phyloP scores from a whole-genome alignment of 805 yeast genomes.

The Lipomyces anomalus region DNA sequence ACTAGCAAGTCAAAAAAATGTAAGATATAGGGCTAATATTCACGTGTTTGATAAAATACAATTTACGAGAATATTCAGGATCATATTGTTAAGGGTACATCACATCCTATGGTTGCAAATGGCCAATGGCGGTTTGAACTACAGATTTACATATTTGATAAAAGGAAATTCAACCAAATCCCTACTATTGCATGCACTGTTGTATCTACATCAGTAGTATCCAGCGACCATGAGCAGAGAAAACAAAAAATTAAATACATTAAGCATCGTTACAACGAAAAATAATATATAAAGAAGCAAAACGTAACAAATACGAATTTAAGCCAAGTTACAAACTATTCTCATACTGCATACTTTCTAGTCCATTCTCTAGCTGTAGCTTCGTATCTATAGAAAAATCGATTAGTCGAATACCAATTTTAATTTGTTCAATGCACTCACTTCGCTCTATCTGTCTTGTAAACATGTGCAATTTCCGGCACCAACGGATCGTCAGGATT shows the following conservation, averaged over 20 bases:
- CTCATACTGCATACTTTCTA: conserved; percentile 86
- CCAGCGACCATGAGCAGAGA: conserved; percentile 22
- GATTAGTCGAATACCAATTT: too few relatives aligned
- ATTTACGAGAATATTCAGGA: too few relatives aligned
- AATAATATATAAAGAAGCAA: conserved; percentile 1
- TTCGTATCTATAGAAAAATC: too few relatives aligned
- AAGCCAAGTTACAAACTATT: background rate
- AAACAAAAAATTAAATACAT: conserved; percentile 8
- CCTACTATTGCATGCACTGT: background rate
- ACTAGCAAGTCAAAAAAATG: too few relatives aligned
- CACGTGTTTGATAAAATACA: too few relatives aligned
- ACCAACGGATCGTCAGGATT: conserved; percentile 99
- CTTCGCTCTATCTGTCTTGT: conserved; percentile 87
- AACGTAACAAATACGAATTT: conserved; percentile 2
- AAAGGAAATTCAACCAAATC: background rate
- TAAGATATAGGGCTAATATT: too few relatives aligned
- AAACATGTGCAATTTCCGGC: conserved; percentile 95
- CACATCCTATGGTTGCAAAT: too few relatives aligned
- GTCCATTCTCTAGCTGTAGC: conserved; percentile 99
- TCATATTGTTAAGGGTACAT: too few relatives aligned
- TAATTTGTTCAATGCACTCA: too few relatives aligned
- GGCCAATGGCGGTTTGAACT: too few relatives aligned
- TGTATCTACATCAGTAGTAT: conserved; percentile 5
- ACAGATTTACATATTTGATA: too few relatives aligned
- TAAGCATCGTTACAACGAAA: background rate